Conservation (phyloP, 1,139 yeast species). For the Schwanniomyces etchellsii region DNA sequence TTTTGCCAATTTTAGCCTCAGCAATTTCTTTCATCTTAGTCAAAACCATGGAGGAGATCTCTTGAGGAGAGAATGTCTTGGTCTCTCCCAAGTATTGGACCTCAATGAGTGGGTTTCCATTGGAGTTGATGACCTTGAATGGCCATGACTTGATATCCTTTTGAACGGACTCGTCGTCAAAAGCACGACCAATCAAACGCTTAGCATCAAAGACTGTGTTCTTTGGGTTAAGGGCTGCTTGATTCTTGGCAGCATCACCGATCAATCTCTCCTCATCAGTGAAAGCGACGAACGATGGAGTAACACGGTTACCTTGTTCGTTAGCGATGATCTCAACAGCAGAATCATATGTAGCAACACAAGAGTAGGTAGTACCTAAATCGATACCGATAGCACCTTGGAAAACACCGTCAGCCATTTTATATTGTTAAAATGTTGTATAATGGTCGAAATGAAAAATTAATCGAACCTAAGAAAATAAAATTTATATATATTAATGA, state of each 20-base stretch:
- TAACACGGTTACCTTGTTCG: slow-evolving; percentile 99
- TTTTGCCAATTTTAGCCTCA: slow-evolving; percentile 90
- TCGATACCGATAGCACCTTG: slow-evolving; percentile 99
- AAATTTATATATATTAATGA: slow-evolving; percentile 4
- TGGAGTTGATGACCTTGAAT: slow-evolving; percentile 82
- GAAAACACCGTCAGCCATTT: slow-evolving; percentile 98
- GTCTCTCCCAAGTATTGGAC: slow-evolving; percentile 92
- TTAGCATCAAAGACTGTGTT: slow-evolving; percentile 97
- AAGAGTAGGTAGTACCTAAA: slow-evolving; percentile 98
- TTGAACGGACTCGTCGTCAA: slow-evolving; percentile 85
- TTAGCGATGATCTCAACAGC: slow-evolving; percentile 92
- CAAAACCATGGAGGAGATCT: slow-evolving; percentile 93
- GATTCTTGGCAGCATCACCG: slow-evolving; percentile 99
- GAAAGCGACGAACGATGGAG: slow-evolving; percentile 98
- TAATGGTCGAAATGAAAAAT: slow-evolving; percentile 7
- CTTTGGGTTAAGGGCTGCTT: slow-evolving; percentile 94
- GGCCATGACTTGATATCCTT: slow-evolving; percentile 97
- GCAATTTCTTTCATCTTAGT: slow-evolving; percentile 98
- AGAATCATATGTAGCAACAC: slow-evolving; percentile 94
- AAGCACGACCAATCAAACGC: slow-evolving; percentile 96
- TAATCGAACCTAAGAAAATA: slow-evolving; percentile 11
- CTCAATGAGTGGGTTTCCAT: slow-evolving; percentile 87
- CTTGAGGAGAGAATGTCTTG: slow-evolving; percentile 95
- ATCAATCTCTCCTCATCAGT: slow-evolving; percentile 95
- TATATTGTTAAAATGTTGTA: slow-evolving; percentile 10